Conservation (phyloP, 306 rosid species). For the Ceratonia siliqua region DNA sequence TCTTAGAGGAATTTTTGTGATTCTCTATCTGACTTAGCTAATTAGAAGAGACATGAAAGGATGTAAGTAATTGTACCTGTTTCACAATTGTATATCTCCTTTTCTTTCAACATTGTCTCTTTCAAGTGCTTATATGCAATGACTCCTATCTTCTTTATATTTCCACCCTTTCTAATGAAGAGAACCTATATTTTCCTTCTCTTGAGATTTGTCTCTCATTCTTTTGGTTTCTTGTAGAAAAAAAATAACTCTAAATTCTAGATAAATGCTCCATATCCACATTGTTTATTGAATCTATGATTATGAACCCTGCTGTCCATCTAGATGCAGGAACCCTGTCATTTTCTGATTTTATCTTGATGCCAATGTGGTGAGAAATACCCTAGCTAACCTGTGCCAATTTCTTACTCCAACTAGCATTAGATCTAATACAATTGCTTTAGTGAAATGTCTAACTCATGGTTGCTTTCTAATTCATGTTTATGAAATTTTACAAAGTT, state of each 20-base stretch:
- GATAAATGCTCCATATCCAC: background rate
- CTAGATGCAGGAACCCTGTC: background rate
- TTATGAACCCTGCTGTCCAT: background rate
- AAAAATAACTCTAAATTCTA: background rate
- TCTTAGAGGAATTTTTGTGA: no score
- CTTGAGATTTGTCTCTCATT: background rate
- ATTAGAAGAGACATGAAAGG: conserved; percentile 14
- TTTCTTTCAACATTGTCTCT: background rate
- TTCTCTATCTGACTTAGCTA: conserved; percentile 16
- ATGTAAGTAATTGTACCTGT: background rate
- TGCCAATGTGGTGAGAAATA: background rate
- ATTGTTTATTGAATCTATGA: background rate
- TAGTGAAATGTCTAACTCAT: background rate
- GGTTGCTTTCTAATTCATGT: background rate
- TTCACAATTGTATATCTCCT: background rate
- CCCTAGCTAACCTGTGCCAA: background rate
- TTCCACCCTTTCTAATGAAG: conserved; percentile 5
- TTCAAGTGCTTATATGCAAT: background rate
- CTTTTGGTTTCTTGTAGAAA: background rate
- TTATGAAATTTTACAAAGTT: background rate
- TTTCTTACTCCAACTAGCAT: background rate
- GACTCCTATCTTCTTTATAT: background rate
- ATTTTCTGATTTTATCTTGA: background rate
- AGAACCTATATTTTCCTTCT: conserved; percentile 1
- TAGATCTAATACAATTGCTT: background rate